Percentiles rank a stretch among this genome's conserved stretches.
Conservation (phyloP, 805 yeast genomes). For the Lachancea mirantina region DNA sequence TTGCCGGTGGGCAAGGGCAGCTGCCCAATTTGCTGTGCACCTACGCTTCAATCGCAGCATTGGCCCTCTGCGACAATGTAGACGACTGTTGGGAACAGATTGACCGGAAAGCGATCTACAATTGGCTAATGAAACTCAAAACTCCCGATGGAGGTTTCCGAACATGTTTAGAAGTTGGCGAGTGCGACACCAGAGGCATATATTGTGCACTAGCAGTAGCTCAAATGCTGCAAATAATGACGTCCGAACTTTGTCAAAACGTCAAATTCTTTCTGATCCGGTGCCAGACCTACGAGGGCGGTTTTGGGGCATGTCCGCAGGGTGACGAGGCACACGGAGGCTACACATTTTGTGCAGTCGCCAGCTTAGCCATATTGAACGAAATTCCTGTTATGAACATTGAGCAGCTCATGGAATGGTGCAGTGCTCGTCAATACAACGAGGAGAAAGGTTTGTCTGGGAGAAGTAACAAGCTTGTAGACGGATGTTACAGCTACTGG, state of each 20-base stretch:
- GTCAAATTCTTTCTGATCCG: constrained; percentile 51
- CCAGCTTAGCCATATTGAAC: constrained; percentile 45
- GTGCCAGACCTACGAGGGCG: constrained; percentile 94
- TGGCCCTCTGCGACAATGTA: constrained; percentile 46
- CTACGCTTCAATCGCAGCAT: constrained; percentile 65
- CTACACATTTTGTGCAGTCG: constrained; percentile 85
- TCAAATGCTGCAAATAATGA: constrained; percentile 52
- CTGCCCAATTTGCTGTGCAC: constrained; percentile 78
- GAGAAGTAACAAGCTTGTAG: constrained; percentile 86
- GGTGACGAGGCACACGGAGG: constrained; percentile 95
- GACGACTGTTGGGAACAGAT: constrained; percentile 36
- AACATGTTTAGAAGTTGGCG: constrained; percentile 47
- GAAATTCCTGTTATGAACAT: constrained; percentile 40
- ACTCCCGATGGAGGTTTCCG: constrained; percentile 64
- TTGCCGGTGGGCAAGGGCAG: constrained; percentile 83
- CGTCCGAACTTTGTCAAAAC: constrained; percentile 49
- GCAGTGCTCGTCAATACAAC: constrained; percentile 54
- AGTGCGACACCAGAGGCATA: constrained; percentile 74
- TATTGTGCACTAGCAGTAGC: constrained; percentile 82
- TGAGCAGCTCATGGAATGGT: constrained; percentile 56
- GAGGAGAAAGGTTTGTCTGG: constrained; percentile 89
- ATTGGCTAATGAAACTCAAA: constrained; percentile 63
- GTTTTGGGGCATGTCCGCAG: constrained; percentile 74
- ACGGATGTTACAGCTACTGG: constrained; percentile 96
- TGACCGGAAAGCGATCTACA: constrained; percentile 41